Conservation (phyloP, 1,139 yeast species). For the Saccharomyces hybrid region DNA sequence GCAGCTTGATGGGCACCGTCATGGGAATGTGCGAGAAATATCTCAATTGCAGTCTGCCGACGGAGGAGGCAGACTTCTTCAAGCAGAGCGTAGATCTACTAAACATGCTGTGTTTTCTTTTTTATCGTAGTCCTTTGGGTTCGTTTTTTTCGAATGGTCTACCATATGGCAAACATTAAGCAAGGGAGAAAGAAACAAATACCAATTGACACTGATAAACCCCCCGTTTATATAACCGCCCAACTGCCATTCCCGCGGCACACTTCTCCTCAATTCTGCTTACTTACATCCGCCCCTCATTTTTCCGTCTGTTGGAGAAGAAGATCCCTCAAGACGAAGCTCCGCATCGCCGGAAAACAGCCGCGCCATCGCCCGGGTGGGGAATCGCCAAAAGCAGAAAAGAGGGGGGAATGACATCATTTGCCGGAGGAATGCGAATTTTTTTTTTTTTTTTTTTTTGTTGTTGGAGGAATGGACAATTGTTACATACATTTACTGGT, state of each 20-base stretch:
- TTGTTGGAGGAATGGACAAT: neutral
- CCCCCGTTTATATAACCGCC: neutral
- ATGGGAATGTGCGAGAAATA: constrained; percentile 28
- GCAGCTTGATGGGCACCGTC: constrained; percentile 38
- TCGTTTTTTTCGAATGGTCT: neutral
- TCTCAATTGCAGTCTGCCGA: constrained; percentile 17
- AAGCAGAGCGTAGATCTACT: constrained; percentile 10
- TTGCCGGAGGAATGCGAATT: neutral
- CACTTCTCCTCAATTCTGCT: neutral
- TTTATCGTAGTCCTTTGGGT: neutral
- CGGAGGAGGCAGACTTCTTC: constrained; percentile 10
- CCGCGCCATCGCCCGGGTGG: neutral
- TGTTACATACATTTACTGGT: neutral
- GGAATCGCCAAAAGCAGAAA: neutral
- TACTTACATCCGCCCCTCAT: neutral
- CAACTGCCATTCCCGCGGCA: neutral
- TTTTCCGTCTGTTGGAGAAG: neutral
- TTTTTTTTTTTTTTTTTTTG: no score
- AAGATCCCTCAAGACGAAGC: neutral
- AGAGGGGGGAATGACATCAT: neutral
- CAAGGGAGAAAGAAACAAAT: neutral
- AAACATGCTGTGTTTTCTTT: neutral
- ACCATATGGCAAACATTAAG: neutral
- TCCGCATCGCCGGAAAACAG: neutral
- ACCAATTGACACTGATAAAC: neutral